A percentile compares a stretch with the other conserved stretches of the same genome.
These are phyloP conservation scores for Fusarium marasasianum DNA, from an alignment of 2,329 filamentous ascomycete species.

Conservation along the genomic window DNA sequence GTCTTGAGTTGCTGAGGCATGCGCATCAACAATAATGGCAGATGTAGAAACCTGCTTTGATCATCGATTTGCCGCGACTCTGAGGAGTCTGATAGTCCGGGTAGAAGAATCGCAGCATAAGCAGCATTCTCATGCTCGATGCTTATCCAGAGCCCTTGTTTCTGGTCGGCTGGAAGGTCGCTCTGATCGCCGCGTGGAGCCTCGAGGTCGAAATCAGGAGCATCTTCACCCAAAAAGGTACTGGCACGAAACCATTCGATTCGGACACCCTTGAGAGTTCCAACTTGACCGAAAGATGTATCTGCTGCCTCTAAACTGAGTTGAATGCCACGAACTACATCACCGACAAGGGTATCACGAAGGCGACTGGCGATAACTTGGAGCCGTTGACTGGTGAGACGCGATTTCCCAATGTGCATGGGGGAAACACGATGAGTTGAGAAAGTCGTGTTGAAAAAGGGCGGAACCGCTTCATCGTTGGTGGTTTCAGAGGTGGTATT, in stretches of 20 bases:
- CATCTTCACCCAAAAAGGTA: constrained; percentile 46
- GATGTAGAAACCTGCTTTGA: constrained; percentile 52
- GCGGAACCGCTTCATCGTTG: constrained; percentile 43
- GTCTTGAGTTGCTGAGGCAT: constrained; percentile 64
- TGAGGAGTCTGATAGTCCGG: constrained; percentile 42
- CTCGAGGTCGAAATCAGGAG: constrained; percentile 22
- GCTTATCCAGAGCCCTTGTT: constrained; percentile 55
- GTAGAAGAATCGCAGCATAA: constrained; percentile 62
- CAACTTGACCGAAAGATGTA: constrained; percentile 50
- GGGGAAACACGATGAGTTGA: constrained; percentile 66
- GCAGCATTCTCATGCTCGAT: constrained; percentile 63
- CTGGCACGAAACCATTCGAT: constrained; percentile 57
- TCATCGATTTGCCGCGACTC: background rate
- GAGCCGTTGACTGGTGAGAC: constrained; percentile 53
- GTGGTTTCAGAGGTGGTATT: constrained; percentile 14
- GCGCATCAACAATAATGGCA: constrained; percentile 64
- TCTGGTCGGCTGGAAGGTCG: constrained; percentile 38
- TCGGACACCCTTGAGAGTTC: constrained; percentile 57
- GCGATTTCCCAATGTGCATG: constrained; percentile 57
- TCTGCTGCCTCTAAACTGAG: constrained; percentile 58
- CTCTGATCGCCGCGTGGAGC: constrained; percentile 17
- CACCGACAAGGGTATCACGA: constrained; percentile 65
- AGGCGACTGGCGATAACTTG: constrained; percentile 57
- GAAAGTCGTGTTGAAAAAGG: constrained; percentile 68
- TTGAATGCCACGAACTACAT: constrained; percentile 68